Evolutionary conservation across 495 filamentous ascomycete genomes (phyloP), one percentile per base, ranked within the genome.

Genomic region (Xylaria nigripes): DNA sequence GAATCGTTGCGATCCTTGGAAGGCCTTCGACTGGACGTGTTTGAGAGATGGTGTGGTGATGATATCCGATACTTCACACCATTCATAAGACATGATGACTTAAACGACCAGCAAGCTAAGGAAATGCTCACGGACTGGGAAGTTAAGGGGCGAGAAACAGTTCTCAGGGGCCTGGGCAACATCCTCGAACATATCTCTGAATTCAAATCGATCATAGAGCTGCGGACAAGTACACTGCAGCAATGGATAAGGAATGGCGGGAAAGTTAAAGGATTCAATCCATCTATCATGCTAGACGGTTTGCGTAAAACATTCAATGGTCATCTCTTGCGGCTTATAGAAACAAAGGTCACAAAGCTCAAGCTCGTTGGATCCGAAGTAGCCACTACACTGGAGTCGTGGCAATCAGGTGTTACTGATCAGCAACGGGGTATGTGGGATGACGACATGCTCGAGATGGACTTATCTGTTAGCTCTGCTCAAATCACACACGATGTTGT

Each of bases 11-110:
- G 73, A 27, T 69, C 63, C 0, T 56, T 93, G 19, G 79, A 86
- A 45, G 87, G 86, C 4, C 71, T 96, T 8, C 79, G 87, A 32
- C 70, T 98, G n/a, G 90, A 94, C 60, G 66, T 93, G 30, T 82
- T 92, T 58, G 83, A 82, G 48, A 76, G 80, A 36, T 96, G 89
- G 88, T 83, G 94, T 34, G 79, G 87, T 6, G 82, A 89, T 12
- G 89, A 95, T 47, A 86, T 96, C 27, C 79, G 78, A 27, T 87
- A 85, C 47, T 97, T 94, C 68, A 94, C 84, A 0, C 94, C 93
- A 0, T 96, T 89, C 73, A 86, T 95, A 45, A 83, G 89, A 27
- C 80, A 94, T 57, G 90, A 91, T 51, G 89, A 94, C 57, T 66
- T 95, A 24, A 79, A 82, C 22, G 78, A 78, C 22, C 57, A 71